A percentile compares a stretch with the other conserved stretches of the same genome.
Conservation (phyloP, 768 basidiomycete species). For the Boletus speciosus region DNA sequence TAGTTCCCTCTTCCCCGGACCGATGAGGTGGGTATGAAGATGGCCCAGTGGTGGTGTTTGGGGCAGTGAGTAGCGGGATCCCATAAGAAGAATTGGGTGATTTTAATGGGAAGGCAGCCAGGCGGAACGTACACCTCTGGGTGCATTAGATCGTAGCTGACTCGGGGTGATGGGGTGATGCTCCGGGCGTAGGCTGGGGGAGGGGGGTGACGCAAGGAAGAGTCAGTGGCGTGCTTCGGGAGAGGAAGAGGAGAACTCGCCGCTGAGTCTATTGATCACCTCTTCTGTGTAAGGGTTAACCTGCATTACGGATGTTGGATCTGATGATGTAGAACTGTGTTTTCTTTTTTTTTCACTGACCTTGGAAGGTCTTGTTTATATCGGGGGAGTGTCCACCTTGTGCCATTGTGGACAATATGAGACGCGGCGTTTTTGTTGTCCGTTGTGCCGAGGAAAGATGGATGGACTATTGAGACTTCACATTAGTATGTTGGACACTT, state of each 20-base stretch:
- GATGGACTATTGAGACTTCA: background rate
- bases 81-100: background rate
- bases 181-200: background rate
- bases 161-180: background rate
- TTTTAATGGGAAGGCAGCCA: slow-evolving; percentile 5
- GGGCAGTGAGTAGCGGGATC: background rate
- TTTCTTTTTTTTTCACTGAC: background rate
- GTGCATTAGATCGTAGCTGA: background rate
- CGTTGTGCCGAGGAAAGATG: background rate
- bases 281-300: slow-evolving; percentile 1
- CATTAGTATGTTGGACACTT: background rate
- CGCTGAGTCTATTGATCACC: background rate
- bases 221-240: background rate
- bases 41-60: slow-evolving; percentile 4
- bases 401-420: background rate
- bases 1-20: slow-evolving; percentile 1
- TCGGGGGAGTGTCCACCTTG: background rate
- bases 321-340: background rate
- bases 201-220: background rate
- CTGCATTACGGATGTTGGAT: background rate
- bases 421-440: background rate
- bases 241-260: background rate
- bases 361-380: background rate
- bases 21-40: slow-evolving; percentile 10
- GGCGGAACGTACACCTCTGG: background rate